Evolutionary conservation across 1,139 yeast genomes (phyloP).

Genomic region (Chernovozyma sophiae-reginae): DNA sequence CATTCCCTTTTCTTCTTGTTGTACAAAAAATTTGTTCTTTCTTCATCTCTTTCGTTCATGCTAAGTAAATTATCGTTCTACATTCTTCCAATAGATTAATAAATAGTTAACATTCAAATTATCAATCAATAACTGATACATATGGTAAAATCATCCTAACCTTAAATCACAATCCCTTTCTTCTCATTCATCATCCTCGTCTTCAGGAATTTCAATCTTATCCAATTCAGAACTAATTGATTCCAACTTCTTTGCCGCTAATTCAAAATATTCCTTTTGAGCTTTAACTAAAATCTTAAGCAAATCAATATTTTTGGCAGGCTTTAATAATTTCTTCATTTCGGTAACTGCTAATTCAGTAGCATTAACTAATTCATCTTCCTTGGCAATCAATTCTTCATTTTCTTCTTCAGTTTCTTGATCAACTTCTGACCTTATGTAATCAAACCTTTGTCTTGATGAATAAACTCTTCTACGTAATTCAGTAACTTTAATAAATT

Average conservation of each 20-base stretch:
- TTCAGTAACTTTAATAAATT: constrained; percentile 57
- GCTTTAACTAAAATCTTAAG: constrained; percentile 61
- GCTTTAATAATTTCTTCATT: constrained; percentile 68
- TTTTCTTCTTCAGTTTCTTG: constrained; percentile 39
- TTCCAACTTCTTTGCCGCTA: constrained; percentile 32
- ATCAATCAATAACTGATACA: too few species aligned
- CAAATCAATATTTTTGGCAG: constrained; percentile 58
- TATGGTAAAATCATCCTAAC: too few species aligned
- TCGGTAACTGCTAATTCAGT: constrained; percentile 72
- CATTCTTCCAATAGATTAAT: too few species aligned
- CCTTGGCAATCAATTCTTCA: constrained; percentile 58
- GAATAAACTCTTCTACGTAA: constrained; percentile 66
- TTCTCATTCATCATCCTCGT: constrained; percentile 21
- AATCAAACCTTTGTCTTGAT: constrained; percentile 66
- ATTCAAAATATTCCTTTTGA: constrained; percentile 65
- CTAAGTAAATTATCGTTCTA: too few species aligned
- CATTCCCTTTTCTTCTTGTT: too few species aligned
- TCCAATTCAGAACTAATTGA: constrained; percentile 28
- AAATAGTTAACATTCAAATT: too few species aligned
- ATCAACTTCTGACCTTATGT: constrained; percentile 38
- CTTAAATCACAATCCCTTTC: too few species aligned
- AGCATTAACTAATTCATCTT: constrained; percentile 75
- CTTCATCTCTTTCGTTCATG: too few species aligned
- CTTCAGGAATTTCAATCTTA: constrained; percentile 33
- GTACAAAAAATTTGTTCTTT: too few species aligned